phyloP scores from a whole-genome alignment of 805 yeast genomes.

The Lipomyces chichibuensis region DNA sequence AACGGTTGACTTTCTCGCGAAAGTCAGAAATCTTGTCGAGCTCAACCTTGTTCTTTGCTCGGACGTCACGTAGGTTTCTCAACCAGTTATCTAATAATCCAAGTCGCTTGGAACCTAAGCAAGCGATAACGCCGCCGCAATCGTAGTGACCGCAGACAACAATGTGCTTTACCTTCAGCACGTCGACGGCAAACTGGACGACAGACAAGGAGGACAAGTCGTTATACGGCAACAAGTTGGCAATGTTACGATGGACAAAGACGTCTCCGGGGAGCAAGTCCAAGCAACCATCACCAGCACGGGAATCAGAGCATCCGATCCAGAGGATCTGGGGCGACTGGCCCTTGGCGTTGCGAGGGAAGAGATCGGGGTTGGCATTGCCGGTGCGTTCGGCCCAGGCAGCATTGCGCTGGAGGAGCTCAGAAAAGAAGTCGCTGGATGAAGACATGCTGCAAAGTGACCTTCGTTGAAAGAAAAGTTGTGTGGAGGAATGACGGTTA shows the following conservation, averaged over 20 bases:
- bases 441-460: background rate
- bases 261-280: constrained; percentile 88
- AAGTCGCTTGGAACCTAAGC: constrained; percentile 62
- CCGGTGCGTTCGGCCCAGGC: constrained; percentile 54
- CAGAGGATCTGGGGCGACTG: constrained; percentile 92
- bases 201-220: constrained; percentile 79
- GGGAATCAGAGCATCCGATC: constrained; percentile 93
- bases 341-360: constrained; percentile 72
- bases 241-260: constrained; percentile 86
- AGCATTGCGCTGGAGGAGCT: constrained; percentile 47
- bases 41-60: constrained; percentile 59
- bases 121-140: constrained; percentile 91
- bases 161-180: constrained; percentile 75
- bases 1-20: constrained; percentile 57
- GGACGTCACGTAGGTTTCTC: constrained; percentile 63
- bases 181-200: constrained; percentile 84
- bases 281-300: constrained; percentile 78
- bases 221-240: constrained; percentile 67
- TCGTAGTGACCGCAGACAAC: constrained; percentile 93
- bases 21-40: constrained; percentile 57
- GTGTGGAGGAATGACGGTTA: background rate
- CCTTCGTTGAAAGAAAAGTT: background rate
- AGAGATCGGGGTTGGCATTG: constrained; percentile 57
- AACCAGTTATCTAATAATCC: constrained; percentile 77
- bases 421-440: constrained; percentile 14